Base-by-base conservation (phyloP, 179 eudicot species). In the Nepenthes alata region DNA sequence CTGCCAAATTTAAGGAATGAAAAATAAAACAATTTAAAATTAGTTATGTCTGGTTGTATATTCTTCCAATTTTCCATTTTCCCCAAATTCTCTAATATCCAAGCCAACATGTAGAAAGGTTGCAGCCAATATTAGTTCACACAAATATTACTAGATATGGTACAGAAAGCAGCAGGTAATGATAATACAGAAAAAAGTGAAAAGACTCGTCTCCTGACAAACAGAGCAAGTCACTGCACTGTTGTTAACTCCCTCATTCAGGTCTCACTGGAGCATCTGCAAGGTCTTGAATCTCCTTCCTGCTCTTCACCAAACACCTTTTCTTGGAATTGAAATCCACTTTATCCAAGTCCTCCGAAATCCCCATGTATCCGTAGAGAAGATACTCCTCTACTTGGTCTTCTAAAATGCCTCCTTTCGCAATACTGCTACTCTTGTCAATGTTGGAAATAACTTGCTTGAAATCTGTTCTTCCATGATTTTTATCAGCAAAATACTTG, bases 241-340 rank as follows among this genome's bases (percentile, higher is more conserved):
- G 11, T 49, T 49, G 1, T 9, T 13, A 49, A 25, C 25, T 11
- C 1, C 34, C 53, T 73, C 47, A 70, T 16, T 74, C 71, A 2
- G 75, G 71, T 68, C 70, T 77, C 55, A 83, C 72, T 60, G 85
- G 85, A 49, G 76, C 83, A 61, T 81, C 74, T 13, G 75, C 85
- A 53, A 83, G 14, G 37, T 76, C 83, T 10, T 78, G 80, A 57
- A 83, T 78, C 62, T 83, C 88, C 70, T 72, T 76, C 73, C 72
- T 81, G 73, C 88, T 83, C 85, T 74, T 81, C 25, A 83, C 73
- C 37, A 53, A 48, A 55, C 83, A 78, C 79, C 77, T 78, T 53
- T 66, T 78, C 73, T 72, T 81, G 7, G 82, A 74, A 50, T 76
- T 81, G 4, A 57, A 56, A 64, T 83, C 83, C 37, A 83, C 67